phyloP scores from a whole-genome alignment of 2,329 filamentous ascomycete species.

The Botryotinia calthae region DNA sequence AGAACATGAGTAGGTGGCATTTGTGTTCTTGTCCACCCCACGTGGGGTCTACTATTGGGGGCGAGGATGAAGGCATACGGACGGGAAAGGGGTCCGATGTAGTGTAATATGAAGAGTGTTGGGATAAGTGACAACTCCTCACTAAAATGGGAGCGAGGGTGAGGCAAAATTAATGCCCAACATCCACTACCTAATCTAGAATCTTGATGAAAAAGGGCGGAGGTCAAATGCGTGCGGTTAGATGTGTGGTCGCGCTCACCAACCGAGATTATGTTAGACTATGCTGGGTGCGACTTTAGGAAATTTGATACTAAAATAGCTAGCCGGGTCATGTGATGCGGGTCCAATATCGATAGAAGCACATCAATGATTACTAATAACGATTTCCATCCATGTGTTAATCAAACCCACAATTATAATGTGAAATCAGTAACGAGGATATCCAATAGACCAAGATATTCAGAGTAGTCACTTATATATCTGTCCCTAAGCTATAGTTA shows the following conservation, averaged over 20 bases:
- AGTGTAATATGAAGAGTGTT: background rate
- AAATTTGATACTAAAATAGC: background rate
- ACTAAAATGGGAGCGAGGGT: background rate
- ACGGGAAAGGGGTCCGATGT: background rate
- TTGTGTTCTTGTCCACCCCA: slow-evolving; percentile 8
- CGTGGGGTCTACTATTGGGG: slow-evolving; percentile 5
- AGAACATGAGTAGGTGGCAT: background rate
- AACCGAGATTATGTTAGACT: background rate
- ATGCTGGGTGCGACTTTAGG: background rate
- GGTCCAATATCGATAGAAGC: background rate
- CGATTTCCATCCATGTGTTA: background rate
- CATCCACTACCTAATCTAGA: background rate
- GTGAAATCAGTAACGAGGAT: background rate
- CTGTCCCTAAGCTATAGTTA: background rate
- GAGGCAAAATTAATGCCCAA: slow-evolving; percentile 7
- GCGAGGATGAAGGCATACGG: background rate
- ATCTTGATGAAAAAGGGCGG: background rate
- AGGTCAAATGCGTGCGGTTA: background rate
- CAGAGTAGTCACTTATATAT: background rate
- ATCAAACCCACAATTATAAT: background rate
- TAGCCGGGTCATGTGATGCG: background rate
- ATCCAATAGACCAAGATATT: background rate
- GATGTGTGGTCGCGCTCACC: background rate
- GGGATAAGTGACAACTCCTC: background rate
- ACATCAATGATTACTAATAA: background rate